Evolutionary conservation across 2,329 filamentous ascomycete species (phyloP).

Genomic region (Furcasterigmium furcatum): DNA sequence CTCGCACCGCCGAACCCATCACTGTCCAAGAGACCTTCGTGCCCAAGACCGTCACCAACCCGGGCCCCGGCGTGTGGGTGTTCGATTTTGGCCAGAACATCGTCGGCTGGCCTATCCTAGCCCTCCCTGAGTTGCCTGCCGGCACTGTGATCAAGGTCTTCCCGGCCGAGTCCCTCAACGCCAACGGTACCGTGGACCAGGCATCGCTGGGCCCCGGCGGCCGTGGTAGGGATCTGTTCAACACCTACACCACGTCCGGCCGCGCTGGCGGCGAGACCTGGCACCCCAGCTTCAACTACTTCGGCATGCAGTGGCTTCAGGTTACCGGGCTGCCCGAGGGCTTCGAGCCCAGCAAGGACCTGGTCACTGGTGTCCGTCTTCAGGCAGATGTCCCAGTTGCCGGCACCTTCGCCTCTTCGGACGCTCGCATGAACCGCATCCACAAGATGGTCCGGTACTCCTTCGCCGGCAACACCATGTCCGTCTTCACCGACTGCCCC

Average conservation of each 20-base stretch:
- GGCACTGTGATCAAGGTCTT: conserved; percentile 4
- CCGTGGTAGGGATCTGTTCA: conserved; percentile 3
- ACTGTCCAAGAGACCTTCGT: conserved; percentile 5
- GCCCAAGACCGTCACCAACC: conserved; percentile 6
- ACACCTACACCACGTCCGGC: conserved; percentile 5
- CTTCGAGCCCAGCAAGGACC: conserved; percentile 1
- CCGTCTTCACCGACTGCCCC: conserved; percentile 8
- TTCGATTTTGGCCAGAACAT: conserved; percentile 9
- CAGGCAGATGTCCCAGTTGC: conserved; percentile 4
- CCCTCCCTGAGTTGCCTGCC: conserved; percentile 6
- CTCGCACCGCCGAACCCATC: conserved; percentile 6
- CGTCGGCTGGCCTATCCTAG: conserved; percentile 6
- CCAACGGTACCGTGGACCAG: conserved; percentile 8
- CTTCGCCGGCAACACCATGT: conserved; percentile 7
- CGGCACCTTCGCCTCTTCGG: conserved; percentile 5
- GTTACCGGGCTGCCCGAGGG: conserved; percentile 6
- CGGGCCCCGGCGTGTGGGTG: conserved; percentile 5
- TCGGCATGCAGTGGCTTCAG: conserved; percentile 10
- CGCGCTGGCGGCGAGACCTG: conserved; percentile 5
- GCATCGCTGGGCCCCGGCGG: conserved; percentile 1
- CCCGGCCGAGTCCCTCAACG: conserved; percentile 6
- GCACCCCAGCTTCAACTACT: conserved; percentile 5
- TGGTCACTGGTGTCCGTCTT: conserved; percentile 3
- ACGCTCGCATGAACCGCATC: conserved; percentile 3
- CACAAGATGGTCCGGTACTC: conserved; percentile 8